Evolutionary conservation across 140 eudicot genomes (phyloP).

Genomic region (Flaveria floridana): DNA sequence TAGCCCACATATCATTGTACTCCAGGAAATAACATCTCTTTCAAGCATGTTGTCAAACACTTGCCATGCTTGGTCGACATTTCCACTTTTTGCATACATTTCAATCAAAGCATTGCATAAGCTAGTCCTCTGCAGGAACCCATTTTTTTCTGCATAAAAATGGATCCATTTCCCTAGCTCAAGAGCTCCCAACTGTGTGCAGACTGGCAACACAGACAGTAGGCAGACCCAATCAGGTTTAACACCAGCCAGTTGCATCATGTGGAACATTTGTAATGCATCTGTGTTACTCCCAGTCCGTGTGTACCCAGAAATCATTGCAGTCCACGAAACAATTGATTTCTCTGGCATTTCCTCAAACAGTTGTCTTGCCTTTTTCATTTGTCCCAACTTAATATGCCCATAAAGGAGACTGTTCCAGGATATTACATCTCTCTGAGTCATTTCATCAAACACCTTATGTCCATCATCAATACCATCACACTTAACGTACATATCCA

Average conservation of each 20-base stretch:
- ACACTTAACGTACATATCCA: slow-evolving; percentile 47
- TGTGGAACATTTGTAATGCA: slow-evolving; percentile 37
- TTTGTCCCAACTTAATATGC: slow-evolving; percentile 38
- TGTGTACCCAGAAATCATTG: slow-evolving; percentile 49
- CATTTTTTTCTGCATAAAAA: slow-evolving; percentile 44
- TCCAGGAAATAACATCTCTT: slow-evolving; percentile 54
- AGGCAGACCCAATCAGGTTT: slow-evolving; percentile 51
- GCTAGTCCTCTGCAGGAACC: slow-evolving; percentile 38
- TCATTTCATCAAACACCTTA: slow-evolving; percentile 46
- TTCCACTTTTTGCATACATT: slow-evolving; percentile 52
- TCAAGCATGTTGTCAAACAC: slow-evolving; percentile 38
- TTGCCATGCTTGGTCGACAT: slow-evolving; percentile 35
- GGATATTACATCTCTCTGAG: slow-evolving; percentile 38
- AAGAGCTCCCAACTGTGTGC: slow-evolving; percentile 52
- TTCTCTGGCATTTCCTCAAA: slow-evolving; percentile 44
- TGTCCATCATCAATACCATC: slow-evolving; percentile 34
- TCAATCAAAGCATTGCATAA: slow-evolving; percentile 48
- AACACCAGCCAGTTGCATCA: slow-evolving; percentile 46
- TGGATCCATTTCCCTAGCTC: slow-evolving; percentile 53
- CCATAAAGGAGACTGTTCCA: slow-evolving; percentile 47
- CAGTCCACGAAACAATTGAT: slow-evolving; percentile 45
- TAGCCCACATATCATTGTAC: slow-evolving; percentile 40
- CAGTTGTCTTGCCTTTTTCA: slow-evolving; percentile 38
- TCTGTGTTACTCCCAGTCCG: slow-evolving; percentile 30
- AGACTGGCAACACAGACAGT: slow-evolving; percentile 44